Evolutionary conservation across 2,329 filamentous ascomycete species (phyloP).

Genomic region (Didymella keratinophila): DNA sequence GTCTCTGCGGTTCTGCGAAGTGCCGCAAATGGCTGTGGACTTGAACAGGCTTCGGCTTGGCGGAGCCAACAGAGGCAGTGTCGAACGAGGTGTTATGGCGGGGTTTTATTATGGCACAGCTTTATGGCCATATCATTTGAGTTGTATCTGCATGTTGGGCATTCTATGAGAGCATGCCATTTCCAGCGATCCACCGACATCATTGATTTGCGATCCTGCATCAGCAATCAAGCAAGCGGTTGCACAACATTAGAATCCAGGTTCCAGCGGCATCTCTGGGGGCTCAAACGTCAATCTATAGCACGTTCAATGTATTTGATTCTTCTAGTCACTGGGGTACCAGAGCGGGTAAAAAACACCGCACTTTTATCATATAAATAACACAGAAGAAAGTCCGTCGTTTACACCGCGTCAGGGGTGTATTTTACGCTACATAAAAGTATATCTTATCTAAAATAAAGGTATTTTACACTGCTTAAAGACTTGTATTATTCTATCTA

Average conservation of each 20-base stretch:
- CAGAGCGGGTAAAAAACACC: no score
- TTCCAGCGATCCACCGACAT: not conserved
- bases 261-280: no score
- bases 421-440: no score
- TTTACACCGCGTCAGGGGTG: no score
- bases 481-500: no score
- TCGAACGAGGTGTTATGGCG: not conserved
- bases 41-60: conserved; percentile 18
- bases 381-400: no score
- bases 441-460: no score
- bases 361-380: no score
- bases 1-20: conserved; percentile 67
- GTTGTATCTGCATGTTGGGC: not conserved
- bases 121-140: not conserved
- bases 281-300: not conserved
- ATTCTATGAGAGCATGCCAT: not conserved
- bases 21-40: conserved; percentile 76
- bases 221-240: not conserved
- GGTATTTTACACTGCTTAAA: no score
- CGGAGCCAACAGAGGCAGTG: not conserved
- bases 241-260: not conserved
- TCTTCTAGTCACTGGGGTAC: no score
- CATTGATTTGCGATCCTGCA: not conserved
- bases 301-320: not conserved
- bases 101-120: not conserved